Evolutionary conservation across 2,329 filamentous ascomycete genomes (phyloP), one percentile per base, ranked within the genome.

Genomic region (Cadophora malorum): DNA sequence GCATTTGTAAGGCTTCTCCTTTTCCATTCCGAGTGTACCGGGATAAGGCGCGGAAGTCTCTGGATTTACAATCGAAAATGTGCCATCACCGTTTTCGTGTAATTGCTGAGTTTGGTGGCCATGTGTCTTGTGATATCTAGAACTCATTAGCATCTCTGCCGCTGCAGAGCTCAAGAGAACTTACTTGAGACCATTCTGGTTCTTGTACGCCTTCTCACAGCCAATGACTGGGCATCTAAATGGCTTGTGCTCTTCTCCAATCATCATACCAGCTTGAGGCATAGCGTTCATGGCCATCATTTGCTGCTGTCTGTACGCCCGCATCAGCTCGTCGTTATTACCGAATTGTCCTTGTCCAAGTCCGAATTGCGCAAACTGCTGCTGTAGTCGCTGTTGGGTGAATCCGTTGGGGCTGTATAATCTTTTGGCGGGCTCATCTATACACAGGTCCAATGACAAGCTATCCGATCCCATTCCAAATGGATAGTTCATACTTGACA

Each of bases 161-260:
- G n/a, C 23, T 1, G 8, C 9, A 12, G 19, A 9, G 14, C 25
- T 58, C 19, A 19, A 35, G 8, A 55, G 1, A 69, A 82, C 83
- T 74, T 93, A 99, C 87, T 98, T 99, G 66, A 99, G 85, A 61
- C 96, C 96, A 74, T 99, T 99, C 79, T 98, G 96, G 79, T 99
- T 99, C 85, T 99, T 99, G 83, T 99, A 99, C 0, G 96, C 95
- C 84, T 99, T 99, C 80, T 98, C 96, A 77, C 96, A 99, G 6
- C 96, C 96, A 78, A 99, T 97, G 62, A 99, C 96, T 1, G 96
- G 96, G 76, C 96, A 99, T 79, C 94, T 92, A 85, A 97, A 99
- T 0, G 96, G 96, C 81, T 98, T 99, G 76, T 96, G 93, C 78
- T 99, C 95, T 78, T 98, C 95, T 19, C 91, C 85, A 77, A 89